These are phyloP conservation scores for Phytophthora sp. DNA, from an alignment of 352 stramenopile genomes.

Conservation along the genomic window DNA sequence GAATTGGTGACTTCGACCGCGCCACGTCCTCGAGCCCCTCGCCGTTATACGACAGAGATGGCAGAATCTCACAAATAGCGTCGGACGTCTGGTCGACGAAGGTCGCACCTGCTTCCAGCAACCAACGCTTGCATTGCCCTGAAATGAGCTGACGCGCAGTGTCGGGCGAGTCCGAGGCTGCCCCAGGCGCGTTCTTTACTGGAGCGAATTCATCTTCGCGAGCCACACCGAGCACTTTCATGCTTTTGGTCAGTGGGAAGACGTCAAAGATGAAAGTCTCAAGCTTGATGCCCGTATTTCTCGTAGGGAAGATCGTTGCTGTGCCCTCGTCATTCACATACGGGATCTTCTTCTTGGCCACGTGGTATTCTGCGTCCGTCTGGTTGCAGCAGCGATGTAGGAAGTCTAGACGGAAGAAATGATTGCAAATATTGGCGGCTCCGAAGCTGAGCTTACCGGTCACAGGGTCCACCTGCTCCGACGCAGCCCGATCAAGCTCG, in stretches of 20 bases:
- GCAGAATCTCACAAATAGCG: conserved; percentile 73
- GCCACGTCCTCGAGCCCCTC: conserved; percentile 69
- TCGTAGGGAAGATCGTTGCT: conserved; percentile 82
- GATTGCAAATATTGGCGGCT: conserved; percentile 99
- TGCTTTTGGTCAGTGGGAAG: conserved; percentile 93
- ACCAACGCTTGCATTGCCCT: conserved; percentile 68
- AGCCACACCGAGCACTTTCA: conserved; percentile 93
- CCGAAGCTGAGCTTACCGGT: conserved; percentile 93
- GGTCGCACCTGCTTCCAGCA: conserved; percentile 52
- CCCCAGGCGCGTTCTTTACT: conserved; percentile 90
- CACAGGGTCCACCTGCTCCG: conserved; percentile 59
- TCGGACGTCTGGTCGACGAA: conserved; percentile 38
- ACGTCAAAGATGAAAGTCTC: conserved; percentile 99
- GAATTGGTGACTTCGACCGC: conserved; percentile 47
- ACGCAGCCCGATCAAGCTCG: conserved; percentile 89
- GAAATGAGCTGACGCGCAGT: conserved; percentile 72
- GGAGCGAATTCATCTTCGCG: conserved; percentile 92
- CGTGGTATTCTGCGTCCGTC: conserved; percentile 95
- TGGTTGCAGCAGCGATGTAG: conserved; percentile 86
- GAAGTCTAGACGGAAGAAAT: conserved; percentile 93
- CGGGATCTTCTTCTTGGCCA: conserved; percentile 98
- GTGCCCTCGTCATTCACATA: conserved; percentile 84
- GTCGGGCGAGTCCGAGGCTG: conserved; percentile 75
- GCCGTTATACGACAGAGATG: conserved; percentile 83
- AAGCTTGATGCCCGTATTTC: conserved; percentile 97